A percentile compares a stretch with the other conserved stretches of the same genome.
Conservation (phyloP, 73 alveolate genomes). For the Loxodes magnus region DNA sequence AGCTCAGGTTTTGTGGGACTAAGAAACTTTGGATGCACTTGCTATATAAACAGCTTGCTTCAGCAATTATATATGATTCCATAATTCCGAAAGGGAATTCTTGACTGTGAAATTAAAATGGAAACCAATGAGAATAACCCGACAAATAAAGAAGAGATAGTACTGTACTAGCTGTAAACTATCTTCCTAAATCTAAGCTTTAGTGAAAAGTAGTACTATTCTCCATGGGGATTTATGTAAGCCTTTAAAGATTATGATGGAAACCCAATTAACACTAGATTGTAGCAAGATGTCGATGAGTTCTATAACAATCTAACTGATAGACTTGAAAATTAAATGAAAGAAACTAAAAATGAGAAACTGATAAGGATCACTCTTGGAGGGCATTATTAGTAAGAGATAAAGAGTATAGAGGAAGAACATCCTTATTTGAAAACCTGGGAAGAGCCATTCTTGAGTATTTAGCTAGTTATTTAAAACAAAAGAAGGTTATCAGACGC, state of each 20-base stretch:
- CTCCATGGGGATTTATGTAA: conserved; percentile 71
- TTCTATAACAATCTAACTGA: conserved; percentile 81
- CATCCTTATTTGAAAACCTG: conserved; percentile 71
- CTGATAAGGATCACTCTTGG: conserved; percentile 68
- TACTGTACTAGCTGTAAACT: conserved; percentile 72
- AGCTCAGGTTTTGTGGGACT: conserved; percentile 80
- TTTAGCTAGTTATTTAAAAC: conserved; percentile 79
- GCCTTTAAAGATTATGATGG: conserved; percentile 65
- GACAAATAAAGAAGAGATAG: conserved; percentile 32
- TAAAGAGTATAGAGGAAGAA: conserved; percentile 61
- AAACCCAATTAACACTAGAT: conserved; percentile 60
- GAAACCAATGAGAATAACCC: conserved; percentile 20
- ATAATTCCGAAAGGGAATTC: conserved; percentile 56
- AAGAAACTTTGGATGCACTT: conserved; percentile 85
- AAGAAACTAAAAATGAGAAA: conserved; percentile 47
- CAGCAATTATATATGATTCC: conserved; percentile 86
- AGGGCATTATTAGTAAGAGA: conserved; percentile 80
- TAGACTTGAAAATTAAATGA: conserved; percentile 53
- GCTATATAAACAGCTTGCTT: conserved; percentile 85
- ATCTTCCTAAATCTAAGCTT: conserved; percentile 77
- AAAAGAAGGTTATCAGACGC: conserved; percentile 77
- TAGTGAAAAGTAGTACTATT: conserved; percentile 76
- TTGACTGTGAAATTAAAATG: conserved; percentile 30
- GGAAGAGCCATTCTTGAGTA: conserved; percentile 79
- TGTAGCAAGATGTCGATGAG: conserved; percentile 91